Conservation (phyloP, 163 green algal genomes). For the Chloromonas sp. region DNA sequence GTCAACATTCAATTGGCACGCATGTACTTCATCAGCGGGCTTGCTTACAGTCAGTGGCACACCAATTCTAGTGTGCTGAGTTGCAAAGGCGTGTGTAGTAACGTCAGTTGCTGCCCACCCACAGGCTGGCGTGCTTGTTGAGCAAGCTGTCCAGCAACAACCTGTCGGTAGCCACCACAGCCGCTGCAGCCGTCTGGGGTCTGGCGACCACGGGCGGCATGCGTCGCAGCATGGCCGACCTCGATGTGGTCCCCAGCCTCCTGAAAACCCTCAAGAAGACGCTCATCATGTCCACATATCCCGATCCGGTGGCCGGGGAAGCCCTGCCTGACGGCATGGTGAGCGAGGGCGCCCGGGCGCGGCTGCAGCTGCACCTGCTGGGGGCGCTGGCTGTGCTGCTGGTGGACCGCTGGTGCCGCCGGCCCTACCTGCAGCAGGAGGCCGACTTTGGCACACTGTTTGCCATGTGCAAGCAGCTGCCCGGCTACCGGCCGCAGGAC, state of each 20-base stretch:
- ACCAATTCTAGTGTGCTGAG: too few relatives aligned
- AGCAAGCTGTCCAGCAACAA: slow-evolving; percentile 26
- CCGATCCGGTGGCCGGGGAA: slow-evolving; percentile 2
- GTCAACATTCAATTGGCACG: too few relatives aligned
- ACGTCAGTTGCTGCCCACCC: neutral
- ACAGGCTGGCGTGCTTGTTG: slow-evolving; percentile 35
- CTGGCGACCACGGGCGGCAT: slow-evolving; percentile 35
- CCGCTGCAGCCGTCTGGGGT: slow-evolving; percentile 53
- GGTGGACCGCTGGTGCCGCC: slow-evolving; percentile 56
- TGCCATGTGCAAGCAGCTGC: slow-evolving; percentile 33
- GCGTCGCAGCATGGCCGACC: slow-evolving; percentile 25
- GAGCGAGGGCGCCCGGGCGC: slow-evolving; percentile 14
- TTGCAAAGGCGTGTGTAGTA: too few relatives aligned
- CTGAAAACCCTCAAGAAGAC: slow-evolving; percentile 23
- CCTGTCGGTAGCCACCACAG: slow-evolving; percentile 35
- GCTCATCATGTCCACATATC: slow-evolving; percentile 26
- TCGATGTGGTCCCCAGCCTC: slow-evolving; percentile 26
- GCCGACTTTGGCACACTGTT: slow-evolving; percentile 50
- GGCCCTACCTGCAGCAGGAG: slow-evolving; percentile 40
- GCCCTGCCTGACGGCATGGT: slow-evolving; percentile 2
- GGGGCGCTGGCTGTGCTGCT: slow-evolving; percentile 60
- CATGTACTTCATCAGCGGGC: too few relatives aligned
- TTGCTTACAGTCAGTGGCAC: too few relatives aligned
- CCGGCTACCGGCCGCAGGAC: slow-evolving; percentile 38
- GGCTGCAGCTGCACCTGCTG: slow-evolving; percentile 43